Base-by-base conservation (phyloP, 768 basidiomycete genomes). In the Gloeophyllum trabeum region DNA sequence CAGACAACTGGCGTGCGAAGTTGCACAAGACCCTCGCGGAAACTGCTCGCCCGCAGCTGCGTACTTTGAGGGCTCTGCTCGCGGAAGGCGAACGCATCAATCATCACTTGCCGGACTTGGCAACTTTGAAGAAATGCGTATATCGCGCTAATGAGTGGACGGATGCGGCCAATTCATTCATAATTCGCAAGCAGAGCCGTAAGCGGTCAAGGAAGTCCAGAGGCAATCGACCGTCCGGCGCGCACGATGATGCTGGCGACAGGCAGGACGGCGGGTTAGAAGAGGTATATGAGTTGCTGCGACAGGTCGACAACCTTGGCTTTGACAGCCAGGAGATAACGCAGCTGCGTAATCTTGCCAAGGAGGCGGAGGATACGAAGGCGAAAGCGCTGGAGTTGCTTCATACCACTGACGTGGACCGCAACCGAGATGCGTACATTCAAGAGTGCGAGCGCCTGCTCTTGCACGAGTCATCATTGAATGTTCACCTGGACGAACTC, bases 1-100 rank as follows among this genome's bases (percentile, higher is more conserved):
- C 93, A 3, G 59, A 70, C 13, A 58, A 63, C n/a, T 97, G 92
- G 92, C 73, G 73, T 32, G 57, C 60, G 32, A 87, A 86, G 55
- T 66, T 94, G 21, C 64, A 69, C 26, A 79, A 73, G 49, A 57
- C 81, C 1, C 62, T 97, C 24, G 61, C 63, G 4, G 85, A 87
- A 47, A 81, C 73, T 25, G 70, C 76, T 10, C 71, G 79, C 12
- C 92, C 92, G 12, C 56, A 74, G 1, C 71, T 94, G 25, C 83
- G 86, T 28, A 75, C 75, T 25, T 73, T 97, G 45, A 79, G 84
- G 30, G 79, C 85, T 5, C 63, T 92, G n/a, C 69, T 91, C 20
- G 75, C 83, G 0, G 93, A 96, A 58, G 93, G 85, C 12, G 90
- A 96, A 50, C 84, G 83, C 42, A 87, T 93, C 59, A 81, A 74